A percentile compares a stretch with the other conserved stretches of the same genome.
Conservation (phyloP, 2,329 filamentous ascomycete species). For the Penicillium crustosum region DNA sequence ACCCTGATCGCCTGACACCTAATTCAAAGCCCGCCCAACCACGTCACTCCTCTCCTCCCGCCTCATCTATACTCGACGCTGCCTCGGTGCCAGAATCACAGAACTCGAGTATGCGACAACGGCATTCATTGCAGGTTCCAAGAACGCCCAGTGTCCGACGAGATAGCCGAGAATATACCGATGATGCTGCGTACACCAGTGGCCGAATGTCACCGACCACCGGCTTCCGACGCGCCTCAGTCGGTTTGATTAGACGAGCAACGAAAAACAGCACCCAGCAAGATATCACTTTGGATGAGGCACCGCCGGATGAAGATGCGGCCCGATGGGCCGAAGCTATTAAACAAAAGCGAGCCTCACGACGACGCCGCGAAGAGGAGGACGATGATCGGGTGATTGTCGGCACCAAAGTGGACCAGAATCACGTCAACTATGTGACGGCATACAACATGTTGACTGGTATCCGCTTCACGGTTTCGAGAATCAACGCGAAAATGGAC, state of each 20-base stretch:
- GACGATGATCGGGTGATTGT: conserved; percentile 88
- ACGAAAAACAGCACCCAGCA: conserved; percentile 86
- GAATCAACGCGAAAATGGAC: conserved; percentile 95
- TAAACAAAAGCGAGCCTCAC: conserved; percentile 83
- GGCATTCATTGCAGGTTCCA: conserved; percentile 86
- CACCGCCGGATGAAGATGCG: conserved; percentile 84
- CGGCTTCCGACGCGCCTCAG: conserved; percentile 71
- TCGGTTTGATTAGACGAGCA: conserved; percentile 74
- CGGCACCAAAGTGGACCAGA: conserved; percentile 95
- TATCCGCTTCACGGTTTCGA: conserved; percentile 92
- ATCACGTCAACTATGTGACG: conserved; percentile 94
- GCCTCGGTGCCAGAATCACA: conserved; percentile 55
- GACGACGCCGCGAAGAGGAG: conserved; percentile 80
- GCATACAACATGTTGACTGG: conserved; percentile 99
- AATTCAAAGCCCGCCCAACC: conserved; percentile 30
- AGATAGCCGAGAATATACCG: conserved; percentile 66
- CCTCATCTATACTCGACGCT: conserved; percentile 58
- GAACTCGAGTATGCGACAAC: conserved; percentile 66
- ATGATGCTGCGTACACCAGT: conserved; percentile 63
- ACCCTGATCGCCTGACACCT: conserved; percentile 32
- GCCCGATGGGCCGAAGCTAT: conserved; percentile 90
- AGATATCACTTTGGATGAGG: conserved; percentile 78
- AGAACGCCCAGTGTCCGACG: conserved; percentile 61
- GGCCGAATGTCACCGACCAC: conserved; percentile 79
- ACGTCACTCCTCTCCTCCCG: conserved; percentile 47